Evolutionary conservation across 1,139 yeast species (phyloP).

Genomic region (Wickerhamomyces sp.): DNA sequence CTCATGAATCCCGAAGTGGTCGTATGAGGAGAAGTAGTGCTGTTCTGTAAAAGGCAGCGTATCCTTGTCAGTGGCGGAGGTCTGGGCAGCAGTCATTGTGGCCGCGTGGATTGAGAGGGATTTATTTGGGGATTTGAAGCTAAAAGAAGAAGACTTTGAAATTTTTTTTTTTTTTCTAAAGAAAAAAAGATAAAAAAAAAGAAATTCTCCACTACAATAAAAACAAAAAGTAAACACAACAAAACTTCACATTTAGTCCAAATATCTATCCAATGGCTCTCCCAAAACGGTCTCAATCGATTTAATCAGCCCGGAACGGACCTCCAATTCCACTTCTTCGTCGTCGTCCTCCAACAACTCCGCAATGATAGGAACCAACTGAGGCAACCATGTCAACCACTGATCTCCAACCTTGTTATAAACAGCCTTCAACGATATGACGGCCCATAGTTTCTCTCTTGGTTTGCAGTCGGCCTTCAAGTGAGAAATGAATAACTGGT

Average conservation of each 20-base stretch:
- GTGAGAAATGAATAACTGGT: conserved; percentile 48
- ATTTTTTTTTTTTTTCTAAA: too few species aligned
- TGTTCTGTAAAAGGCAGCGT: conserved; percentile 37
- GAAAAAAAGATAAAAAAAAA: too few species aligned
- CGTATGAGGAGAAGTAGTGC: conserved; percentile 92
- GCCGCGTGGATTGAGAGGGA: too few species aligned
- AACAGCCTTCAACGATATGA: conserved; percentile 69
- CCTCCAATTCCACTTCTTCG: conserved; percentile 87
- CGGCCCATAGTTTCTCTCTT: conserved; percentile 76
- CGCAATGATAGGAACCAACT: conserved; percentile 91
- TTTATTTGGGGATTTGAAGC: too few species aligned
- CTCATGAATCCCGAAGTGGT: conserved; percentile 97
- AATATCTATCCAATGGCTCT: conserved; percentile 87
- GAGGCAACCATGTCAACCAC: conserved; percentile 90
- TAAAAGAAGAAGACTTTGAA: too few species aligned
- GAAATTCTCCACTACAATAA: not conserved
- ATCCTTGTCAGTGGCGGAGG: conserved; percentile 39
- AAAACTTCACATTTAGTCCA: conserved; percentile 36
- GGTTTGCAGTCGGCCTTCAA: conserved; percentile 47
- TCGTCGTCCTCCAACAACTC: conserved; percentile 94
- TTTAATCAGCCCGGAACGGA: conserved; percentile 85
- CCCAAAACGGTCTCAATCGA: conserved; percentile 91
- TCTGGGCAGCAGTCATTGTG: too few species aligned
- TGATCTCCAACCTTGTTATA: conserved; percentile 93
- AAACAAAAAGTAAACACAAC: not conserved